phyloP scores from a whole-genome alignment of 805 yeast genomes.

The Hanseniaspora nectarophila region DNA sequence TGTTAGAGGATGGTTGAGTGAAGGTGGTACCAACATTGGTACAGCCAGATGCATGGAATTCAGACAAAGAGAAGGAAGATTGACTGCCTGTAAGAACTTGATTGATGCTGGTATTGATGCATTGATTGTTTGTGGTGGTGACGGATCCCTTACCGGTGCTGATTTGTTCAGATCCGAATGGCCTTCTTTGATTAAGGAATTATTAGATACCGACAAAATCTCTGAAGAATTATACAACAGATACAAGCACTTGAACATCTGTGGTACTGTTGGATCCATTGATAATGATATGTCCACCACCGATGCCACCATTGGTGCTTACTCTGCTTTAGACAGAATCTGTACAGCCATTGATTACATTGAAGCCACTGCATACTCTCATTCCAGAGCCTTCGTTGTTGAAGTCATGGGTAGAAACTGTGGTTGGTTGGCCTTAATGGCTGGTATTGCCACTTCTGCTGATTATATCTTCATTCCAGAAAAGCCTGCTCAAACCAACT shows the following conservation, averaged over 20 bases:
- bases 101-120: constrained; percentile 65
- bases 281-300: constrained; percentile 80
- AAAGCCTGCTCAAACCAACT: constrained; percentile 61
- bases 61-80: constrained; percentile 53
- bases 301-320: constrained; percentile 72
- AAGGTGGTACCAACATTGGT: constrained; percentile 70
- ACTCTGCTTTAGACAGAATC: constrained; percentile 64
- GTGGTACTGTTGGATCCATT: constrained; percentile 72
- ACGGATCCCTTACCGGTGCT: constrained; percentile 74
- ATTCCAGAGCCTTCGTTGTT: constrained; percentile 91
- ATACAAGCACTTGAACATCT: constrained; percentile 50
- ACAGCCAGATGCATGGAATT: constrained; percentile 65
- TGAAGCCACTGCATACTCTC: constrained; percentile 95
- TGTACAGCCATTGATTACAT: constrained; percentile 76
- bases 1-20: constrained; percentile 56
- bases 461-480: constrained; percentile 92
- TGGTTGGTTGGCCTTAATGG: constrained; percentile 97
- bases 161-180: constrained; percentile 66
- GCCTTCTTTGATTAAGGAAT: constrained; percentile 57
- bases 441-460: constrained; percentile 93
- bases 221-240: constrained; percentile 36
- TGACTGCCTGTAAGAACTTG: constrained; percentile 52
- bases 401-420: constrained; percentile 99
- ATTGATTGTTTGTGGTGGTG: constrained; percentile 71
- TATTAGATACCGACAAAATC: constrained; percentile 36